A percentile compares a stretch with the other conserved stretches of the same genome.
Conservation (phyloP, 495 filamentous ascomycete species). For the Penicillium samsonianum region DNA sequence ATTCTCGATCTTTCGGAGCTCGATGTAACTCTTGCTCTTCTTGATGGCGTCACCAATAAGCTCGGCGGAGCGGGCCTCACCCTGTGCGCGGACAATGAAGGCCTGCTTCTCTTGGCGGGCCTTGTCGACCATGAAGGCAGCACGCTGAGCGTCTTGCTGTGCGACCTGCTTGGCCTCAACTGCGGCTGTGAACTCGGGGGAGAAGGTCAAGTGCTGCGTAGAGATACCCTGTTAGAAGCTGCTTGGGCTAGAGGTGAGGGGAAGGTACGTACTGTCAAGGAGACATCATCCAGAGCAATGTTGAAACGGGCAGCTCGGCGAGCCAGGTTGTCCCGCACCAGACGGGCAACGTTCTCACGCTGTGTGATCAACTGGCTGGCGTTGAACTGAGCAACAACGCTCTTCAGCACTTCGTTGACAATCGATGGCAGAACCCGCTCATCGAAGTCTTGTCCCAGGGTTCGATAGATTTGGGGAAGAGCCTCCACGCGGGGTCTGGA, state of each 20-base stretch:
- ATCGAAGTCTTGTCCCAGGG: conserved; percentile 93
- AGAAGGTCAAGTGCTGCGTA: conserved; percentile 92
- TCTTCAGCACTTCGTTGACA: conserved; percentile 98
- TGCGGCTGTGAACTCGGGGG: conserved; percentile 96
- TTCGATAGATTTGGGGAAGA: conserved; percentile 94
- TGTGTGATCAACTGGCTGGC: conserved; percentile 98
- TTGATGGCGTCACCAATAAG: conserved; percentile 99
- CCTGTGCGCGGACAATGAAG: conserved; percentile 96
- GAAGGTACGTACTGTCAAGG: conserved; percentile 74
- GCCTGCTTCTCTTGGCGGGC: conserved; percentile 99
- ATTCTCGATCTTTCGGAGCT: conserved; percentile 96
- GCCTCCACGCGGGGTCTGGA: conserved; percentile 84
- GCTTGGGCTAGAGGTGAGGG: not conserved
- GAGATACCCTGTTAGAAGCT: conserved; percentile 21
- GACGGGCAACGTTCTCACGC: conserved; percentile 88
- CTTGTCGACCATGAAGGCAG: conserved; percentile 98
- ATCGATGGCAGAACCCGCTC: conserved; percentile 96
- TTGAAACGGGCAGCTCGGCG: conserved; percentile 93
- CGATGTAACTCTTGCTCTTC: conserved; percentile 95
- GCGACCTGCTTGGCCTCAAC: conserved; percentile 99
- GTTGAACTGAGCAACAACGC: conserved; percentile 98
- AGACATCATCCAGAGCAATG: conserved; percentile 96
- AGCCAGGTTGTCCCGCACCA: conserved; percentile 92
- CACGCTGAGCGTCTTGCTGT: conserved; percentile 96
- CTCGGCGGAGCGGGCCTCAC: conserved; percentile 97